Conservation (phyloP, 2,329 filamentous ascomycete species). For the Xylaria sp. region DNA sequence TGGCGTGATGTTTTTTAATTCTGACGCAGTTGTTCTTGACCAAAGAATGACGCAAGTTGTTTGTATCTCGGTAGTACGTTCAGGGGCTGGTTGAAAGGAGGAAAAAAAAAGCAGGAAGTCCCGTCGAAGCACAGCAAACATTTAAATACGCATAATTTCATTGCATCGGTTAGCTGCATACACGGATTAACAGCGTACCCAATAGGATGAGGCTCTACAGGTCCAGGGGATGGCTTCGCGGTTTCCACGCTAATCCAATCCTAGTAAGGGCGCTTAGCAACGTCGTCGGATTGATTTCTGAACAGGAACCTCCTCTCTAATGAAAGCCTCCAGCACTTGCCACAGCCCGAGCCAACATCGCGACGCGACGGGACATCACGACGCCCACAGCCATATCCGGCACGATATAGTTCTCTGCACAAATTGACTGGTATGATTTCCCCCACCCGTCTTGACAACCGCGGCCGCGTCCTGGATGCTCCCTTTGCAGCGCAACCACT, state of each 20-base stretch:
- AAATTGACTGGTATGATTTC: constrained; percentile 18
- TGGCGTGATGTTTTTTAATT: too few relatives aligned
- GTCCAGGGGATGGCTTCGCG: constrained; percentile 5
- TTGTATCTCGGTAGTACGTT: neutral
- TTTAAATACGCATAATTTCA: neutral
- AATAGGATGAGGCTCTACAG: constrained; percentile 24
- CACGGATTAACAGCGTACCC: neutral
- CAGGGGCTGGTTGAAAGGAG: too few relatives aligned
- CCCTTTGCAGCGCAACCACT: neutral
- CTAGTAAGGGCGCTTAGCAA: constrained; percentile 39
- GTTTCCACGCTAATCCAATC: constrained; percentile 35
- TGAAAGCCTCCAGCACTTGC: constrained; percentile 26
- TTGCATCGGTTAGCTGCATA: neutral
- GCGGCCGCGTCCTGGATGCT: constrained; percentile 15
- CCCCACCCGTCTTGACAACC: neutral
- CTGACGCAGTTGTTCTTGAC: too few relatives aligned
- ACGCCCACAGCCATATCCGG: constrained; percentile 9
- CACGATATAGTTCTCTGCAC: constrained; percentile 7
- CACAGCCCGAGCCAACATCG: constrained; percentile 31
- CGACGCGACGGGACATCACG: constrained; percentile 34
- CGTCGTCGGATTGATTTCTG: constrained; percentile 42
- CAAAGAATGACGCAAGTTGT: too few relatives aligned
- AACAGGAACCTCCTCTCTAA: constrained; percentile 39
- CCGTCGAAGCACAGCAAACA: too few relatives aligned
- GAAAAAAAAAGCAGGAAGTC: neutral